Evolutionary conservation across 805 yeast species (phyloP), one percentile per base, ranked within the genome.

Genomic region (Naumovozyma castellii): DNA sequence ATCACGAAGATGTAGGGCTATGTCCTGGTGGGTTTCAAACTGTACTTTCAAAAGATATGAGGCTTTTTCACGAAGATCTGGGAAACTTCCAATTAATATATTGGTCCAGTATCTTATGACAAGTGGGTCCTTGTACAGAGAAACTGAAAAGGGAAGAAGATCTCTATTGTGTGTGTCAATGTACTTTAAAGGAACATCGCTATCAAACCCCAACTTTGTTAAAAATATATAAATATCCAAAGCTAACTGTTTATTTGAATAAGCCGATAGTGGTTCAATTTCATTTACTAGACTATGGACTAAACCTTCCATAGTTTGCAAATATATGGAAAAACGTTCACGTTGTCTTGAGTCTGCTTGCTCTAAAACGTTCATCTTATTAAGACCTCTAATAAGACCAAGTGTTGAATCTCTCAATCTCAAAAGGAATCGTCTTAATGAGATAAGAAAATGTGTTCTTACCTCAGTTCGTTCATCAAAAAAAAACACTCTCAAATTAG

Each of bases 351-450:
- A n/a, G n/a, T n/a, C n/a, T n/a, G n/a, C n/a, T n/a, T n/a, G n/a
- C n/a, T n/a, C n/a, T n/a, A n/a, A n/a, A n/a, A n/a, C 71, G 71
- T 42, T 71, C 74, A 2, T 48, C 50, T n/a, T n/a, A n/a, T 52
- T 57, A 0, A 66, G 61, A 37, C 77, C 81, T 50, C 84, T 69
- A 17, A 69, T 53, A 18, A 75, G 47, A 0, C 78, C 72, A 54
- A 80, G 77, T 1, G 80, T 61, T 0, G 88, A 82, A 39, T 81
- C 92, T 47, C 83, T 70, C 14, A 84, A 59, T 48, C 96, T 67
- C 20, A 69, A 57, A 10, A 85, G 53, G 46, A 87, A 78, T 41
- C 71, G 75, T 40, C 80, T 71, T 41, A 87, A 59, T 14, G 75
- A 52, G 2, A 90, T 77, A 19, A 68, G 66, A 38, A 84, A 75